Evolutionary conservation across 2,329 filamentous ascomycete genomes (phyloP), one percentile per base, ranked within the genome.

Genomic region (Penicillium sp.): DNA sequence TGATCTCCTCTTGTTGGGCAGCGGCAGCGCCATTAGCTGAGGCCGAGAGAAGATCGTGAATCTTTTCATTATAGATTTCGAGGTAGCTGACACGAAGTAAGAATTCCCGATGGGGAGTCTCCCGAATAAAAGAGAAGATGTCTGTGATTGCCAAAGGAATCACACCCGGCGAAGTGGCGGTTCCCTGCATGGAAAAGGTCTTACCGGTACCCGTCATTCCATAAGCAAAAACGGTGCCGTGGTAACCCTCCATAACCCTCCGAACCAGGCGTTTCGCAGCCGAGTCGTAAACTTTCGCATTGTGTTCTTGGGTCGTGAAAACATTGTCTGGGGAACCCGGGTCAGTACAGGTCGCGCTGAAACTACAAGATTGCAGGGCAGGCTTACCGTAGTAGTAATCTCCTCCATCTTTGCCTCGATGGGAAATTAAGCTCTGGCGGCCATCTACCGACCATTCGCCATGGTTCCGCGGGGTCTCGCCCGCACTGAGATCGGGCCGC

Each of bases 111-210:
- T 88, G 86, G 0, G 92, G 92, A 1, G 92, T 96, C 67, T 98
- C 92, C 41, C 92, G 83, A 52, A 98, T 98, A 64, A 95, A 98
- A 0, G 92, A 96, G 65, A 98, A 98, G 35, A 98, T 98, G 60
- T 98, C 92, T 46, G 92, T 96, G 54, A 98, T 96, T 26, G 92
- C 92, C 26, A 96, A 73, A 5, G 92, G 92, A 39, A 98, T 98
- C 17, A 98, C 92, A 68, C 92, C 92, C 1, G 92, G 92, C 26
- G 88, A 94, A 2, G 85, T 86, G 30, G 89, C 88, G 8, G 92
- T 98, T 53, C 92, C 92, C 70, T 98, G 92, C 92, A 98, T 98
- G 26, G 90, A 96, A 63, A 96, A 98, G 0, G 92, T 98, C 70
- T 98, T 98, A 52, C 92, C 92, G 0, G 92, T 96, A 45, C 92